Conservation (phyloP, 2,329 filamentous ascomycete genomes). For the Sarocladium strictum region DNA sequence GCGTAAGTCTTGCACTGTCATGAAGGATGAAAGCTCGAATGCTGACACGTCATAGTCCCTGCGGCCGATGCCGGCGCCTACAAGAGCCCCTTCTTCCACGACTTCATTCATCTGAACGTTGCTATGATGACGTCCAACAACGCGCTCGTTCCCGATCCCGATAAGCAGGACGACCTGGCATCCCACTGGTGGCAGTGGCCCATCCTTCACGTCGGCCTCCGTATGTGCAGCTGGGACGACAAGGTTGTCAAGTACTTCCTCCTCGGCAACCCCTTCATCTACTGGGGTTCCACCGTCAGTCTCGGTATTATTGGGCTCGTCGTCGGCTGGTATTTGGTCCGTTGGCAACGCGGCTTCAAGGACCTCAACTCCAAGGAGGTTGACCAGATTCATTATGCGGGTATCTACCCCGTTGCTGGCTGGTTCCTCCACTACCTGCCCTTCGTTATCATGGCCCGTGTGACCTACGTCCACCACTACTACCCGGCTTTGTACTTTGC, state of each 20-base stretch:
- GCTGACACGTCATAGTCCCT: slow-evolving; percentile 57
- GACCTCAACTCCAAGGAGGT: slow-evolving; percentile 77
- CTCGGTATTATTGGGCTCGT: slow-evolving; percentile 68
- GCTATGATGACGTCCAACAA: slow-evolving; percentile 99
- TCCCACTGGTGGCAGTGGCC: slow-evolving; percentile 99
- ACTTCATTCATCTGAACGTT: slow-evolving; percentile 96
- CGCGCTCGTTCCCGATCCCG: slow-evolving; percentile 90
- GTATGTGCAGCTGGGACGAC: slow-evolving; percentile 99
- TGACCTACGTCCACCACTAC: slow-evolving; percentile 99
- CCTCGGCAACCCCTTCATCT: slow-evolving; percentile 90
- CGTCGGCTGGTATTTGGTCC: slow-evolving; percentile 77
- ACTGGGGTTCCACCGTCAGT: slow-evolving; percentile 85
- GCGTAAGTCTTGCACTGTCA: slow-evolving; percentile 52
- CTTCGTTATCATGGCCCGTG: slow-evolving; percentile 95
- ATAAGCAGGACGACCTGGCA: slow-evolving; percentile 97
- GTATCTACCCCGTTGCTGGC: slow-evolving; percentile 82
- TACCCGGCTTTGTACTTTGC: slow-evolving; percentile 98
- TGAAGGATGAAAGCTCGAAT: slow-evolving; percentile 4
- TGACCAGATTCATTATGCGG: slow-evolving; percentile 91
- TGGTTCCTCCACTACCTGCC: slow-evolving; percentile 97
- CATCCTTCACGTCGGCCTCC: slow-evolving; percentile 85
- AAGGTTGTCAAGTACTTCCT: slow-evolving; percentile 96
- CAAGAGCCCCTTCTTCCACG: slow-evolving; percentile 94
- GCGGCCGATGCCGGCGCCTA: slow-evolving; percentile 84
- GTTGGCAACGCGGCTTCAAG: slow-evolving; percentile 91